Base-by-base conservation (phyloP, 768 basidiomycete species). In the Ramaria sp. region DNA sequence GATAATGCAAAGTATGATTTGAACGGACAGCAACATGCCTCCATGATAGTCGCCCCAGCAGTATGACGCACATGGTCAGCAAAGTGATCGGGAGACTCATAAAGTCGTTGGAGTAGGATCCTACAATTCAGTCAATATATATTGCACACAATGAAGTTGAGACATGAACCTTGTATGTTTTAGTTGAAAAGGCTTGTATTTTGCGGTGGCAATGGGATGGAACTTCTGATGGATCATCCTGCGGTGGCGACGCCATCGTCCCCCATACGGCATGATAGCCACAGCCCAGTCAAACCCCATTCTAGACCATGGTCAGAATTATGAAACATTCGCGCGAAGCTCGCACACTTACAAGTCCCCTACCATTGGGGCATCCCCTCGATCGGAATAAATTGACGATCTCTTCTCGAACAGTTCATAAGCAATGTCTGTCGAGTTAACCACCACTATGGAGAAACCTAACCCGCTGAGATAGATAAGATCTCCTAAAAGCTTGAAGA, bases 201-300 rank as follows among this genome's bases (percentile, higher is more conserved):
- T 58, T 3, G 66, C 60, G 4, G 65, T 59, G 34, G 63, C 33
- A 22, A 58, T 63, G 33, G 64, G 64, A 43, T 63, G 68, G 54
- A 75, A 75, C 61, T 73, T 67, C 57, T 70, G 68, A 53, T 69
- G 68, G 34, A 76, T 74, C 12, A 71, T 61, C 2, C 63, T 65
- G 48, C 74, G 66, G 62, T 76, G 75, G 7, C 66, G 64, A 47
- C 63, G 65, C 70, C 71, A 75, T 43, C 57, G 61, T 7, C 45
- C 58, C 11, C 76, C 75, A 48, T 70, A 75, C 4, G 64, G 64
- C 64, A 73, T 68, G 15, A 70, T 65, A 1, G 73, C 73, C 60
- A 77, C 72, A 3, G 74, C 61, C 76, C 76, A 78, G 58, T 73
- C 68, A 71, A 72, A 77, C 6, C 77, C 77, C 61, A 78, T 75